Base-by-base conservation (phyloP, 1,139 yeast species). In the Protomyces gravidus region DNA sequence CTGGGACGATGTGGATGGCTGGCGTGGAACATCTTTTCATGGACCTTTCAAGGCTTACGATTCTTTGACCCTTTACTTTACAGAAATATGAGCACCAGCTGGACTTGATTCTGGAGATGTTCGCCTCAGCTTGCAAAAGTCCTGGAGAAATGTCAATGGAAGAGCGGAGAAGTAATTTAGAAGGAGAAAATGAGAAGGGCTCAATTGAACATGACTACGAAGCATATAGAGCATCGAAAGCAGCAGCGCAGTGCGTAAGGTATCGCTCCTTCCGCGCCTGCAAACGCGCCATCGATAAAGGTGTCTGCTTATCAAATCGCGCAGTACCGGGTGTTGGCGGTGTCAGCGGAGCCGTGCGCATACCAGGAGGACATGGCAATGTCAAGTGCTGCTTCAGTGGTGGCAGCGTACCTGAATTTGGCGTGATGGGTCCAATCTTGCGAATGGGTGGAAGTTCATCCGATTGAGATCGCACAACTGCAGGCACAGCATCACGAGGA, bases 1-100 rank as follows among this genome's bases (percentile, higher is more conserved):
- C 5, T 85, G 90, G 94, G 74, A 75, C 2, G 78, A 81, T 1
- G 71, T 85, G 63, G 96, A 89, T 68, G 96, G 96, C 0, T 77
- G 76, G 65, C 78, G 78, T 63, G 96, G 95, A 0, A 76, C 83
- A 0, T 67, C 69, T 15, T 75, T 75, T 52, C 77, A 78, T 56
- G 94, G 95, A 0, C 62, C 73, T 3, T 36, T 36, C 23, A 74
- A 74, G 61, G 65, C 79, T 11, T 85, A 86, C 68, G 83, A 81
- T 33, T 64, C 72, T 45, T 63, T 83, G 19, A 77, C 75, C 59
- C 66, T 80, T 13, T 65, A 67, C 55, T 79, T 79, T 80, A 46
- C 42, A 19, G 42, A 36, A 17, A 13, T 36, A 9, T 36, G 42
- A 36, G 5, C 17, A 6, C n/a, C 36, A n/a, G n/a, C n/a, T n/a